These are phyloP conservation scores for Vaccinium corymbosum DNA, from an alignment of 148 eudicot species.

Conservation along the genomic window DNA sequence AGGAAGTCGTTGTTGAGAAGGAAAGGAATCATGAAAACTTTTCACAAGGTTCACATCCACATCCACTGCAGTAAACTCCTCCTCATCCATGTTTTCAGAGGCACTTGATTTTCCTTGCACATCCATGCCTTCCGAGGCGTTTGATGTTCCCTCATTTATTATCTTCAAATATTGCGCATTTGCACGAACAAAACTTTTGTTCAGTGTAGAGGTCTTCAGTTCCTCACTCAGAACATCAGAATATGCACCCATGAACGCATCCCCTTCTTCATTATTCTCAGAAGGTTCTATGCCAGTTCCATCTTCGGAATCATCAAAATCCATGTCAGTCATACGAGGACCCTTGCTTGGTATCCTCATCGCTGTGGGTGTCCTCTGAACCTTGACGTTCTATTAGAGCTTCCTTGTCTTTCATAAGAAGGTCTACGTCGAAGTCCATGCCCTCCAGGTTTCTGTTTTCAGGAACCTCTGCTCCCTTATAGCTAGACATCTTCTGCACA, in stretches of 20 bases:
- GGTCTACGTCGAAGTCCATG: slow-evolving; percentile 79
- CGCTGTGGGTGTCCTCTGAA: slow-evolving; percentile 32
- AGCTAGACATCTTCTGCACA: slow-evolving; percentile 71
- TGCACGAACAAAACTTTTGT: slow-evolving; percentile 78
- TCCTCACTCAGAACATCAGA: slow-evolving; percentile 65
- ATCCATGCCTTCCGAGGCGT: neutral
- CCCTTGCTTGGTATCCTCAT: slow-evolving; percentile 57
- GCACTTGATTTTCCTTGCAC: slow-evolving; percentile 17
- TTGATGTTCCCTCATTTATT: slow-evolving; percentile 12
- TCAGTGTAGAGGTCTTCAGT: slow-evolving; percentile 58
- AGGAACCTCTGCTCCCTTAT: slow-evolving; percentile 94
- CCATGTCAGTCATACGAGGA: slow-evolving; percentile 59
- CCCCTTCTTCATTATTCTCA: slow-evolving; percentile 35
- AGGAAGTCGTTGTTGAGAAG: slow-evolving; percentile 86
- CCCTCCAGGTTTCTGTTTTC: slow-evolving; percentile 50
- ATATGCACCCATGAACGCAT: slow-evolving; percentile 63
- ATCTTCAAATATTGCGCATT: slow-evolving; percentile 39
- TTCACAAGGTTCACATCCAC: slow-evolving; percentile 91
- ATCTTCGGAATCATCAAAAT: slow-evolving; percentile 76
- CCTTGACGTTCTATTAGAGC: slow-evolving; percentile 46
- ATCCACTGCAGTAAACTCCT: slow-evolving; percentile 77
- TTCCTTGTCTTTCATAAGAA: slow-evolving; percentile 77
- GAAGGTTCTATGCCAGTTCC: slow-evolving; percentile 48
- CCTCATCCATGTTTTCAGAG: slow-evolving; percentile 48
- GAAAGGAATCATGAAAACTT: slow-evolving; percentile 81